A percentile compares a stretch with the other conserved stretches of the same genome.
These are phyloP conservation scores for Apiospora kogelbergensis DNA, from an alignment of 2,329 filamentous ascomycete genomes.

Conservation along the genomic window DNA sequence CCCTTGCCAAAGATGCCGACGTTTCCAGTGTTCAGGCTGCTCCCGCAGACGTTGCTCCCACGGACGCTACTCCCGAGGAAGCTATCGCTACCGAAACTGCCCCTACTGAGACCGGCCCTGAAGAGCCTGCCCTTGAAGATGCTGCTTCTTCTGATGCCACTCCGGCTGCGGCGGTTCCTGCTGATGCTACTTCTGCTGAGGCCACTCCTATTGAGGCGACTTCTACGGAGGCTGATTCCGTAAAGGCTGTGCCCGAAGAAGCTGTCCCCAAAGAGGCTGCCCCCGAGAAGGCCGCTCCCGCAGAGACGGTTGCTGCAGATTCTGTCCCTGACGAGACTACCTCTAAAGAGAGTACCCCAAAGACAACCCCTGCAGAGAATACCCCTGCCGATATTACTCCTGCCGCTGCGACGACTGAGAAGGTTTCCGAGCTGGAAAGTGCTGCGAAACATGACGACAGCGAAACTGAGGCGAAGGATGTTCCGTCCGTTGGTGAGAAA, in stretches of 20 bases:
- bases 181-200: not conserved
- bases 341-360: not conserved
- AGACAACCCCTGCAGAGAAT: not conserved
- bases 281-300: not conserved
- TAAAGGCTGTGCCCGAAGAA: not conserved
- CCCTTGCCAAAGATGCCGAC: not conserved
- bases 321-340: not conserved
- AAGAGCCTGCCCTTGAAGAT: not conserved
- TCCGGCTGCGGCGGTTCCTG: not conserved
- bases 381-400: not conserved
- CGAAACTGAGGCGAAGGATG: not conserved
- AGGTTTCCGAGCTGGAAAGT: not conserved
- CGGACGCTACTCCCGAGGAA: not conserved
- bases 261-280: not conserved
- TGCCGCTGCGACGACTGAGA: not conserved
- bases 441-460: not conserved
- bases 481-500: not conserved
- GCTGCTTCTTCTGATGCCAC: not conserved
- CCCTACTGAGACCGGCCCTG: not conserved
- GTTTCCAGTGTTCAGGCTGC: not conserved
- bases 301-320: not conserved
- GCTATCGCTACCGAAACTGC: not conserved
- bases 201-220: not conserved
- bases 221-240: not conserved
- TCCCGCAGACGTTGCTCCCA: not conserved